Evolutionary conservation across 345 rosid genomes (phyloP).

Genomic region (Alliaria petiolata): DNA sequence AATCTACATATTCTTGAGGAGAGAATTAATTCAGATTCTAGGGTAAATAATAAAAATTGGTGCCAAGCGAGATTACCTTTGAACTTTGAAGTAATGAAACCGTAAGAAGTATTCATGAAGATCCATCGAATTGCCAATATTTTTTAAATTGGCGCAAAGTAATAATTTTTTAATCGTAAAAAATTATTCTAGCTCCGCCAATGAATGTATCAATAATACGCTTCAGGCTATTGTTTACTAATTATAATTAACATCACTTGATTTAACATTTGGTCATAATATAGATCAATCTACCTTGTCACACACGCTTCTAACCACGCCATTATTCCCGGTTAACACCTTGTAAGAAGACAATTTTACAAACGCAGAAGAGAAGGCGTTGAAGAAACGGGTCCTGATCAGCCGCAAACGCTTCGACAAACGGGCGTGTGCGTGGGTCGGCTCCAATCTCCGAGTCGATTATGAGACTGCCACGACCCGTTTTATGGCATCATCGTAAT

Average conservation of each 20-base stretch:
- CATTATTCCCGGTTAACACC: constrained; percentile 35
- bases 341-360: constrained; percentile 35
- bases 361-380: constrained; percentile 41
- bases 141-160: no score
- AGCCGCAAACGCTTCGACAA: constrained; percentile 35
- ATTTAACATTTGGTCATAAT: background rate
- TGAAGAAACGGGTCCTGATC: constrained; percentile 36
- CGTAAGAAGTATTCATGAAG: no score
- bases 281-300: constrained; percentile 28
- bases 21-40: no score
- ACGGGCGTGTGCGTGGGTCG: constrained; percentile 36
- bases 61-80: no score
- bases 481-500: constrained; percentile 33
- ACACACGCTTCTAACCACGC: constrained; percentile 38
- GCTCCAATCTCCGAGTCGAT: constrained; percentile 41
- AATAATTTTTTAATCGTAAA: no score
- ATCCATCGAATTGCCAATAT: no score
- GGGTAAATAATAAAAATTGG: no score
- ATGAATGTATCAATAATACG: background rate
- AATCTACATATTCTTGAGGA: no score
- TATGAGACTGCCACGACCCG: constrained; percentile 36
- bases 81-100: no score
- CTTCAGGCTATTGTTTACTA: no score
- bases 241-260: background rate
- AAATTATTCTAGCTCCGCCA: no score